Evolutionary conservation across 495 filamentous ascomycete genomes (phyloP), one percentile per base, ranked within the genome.

Genomic region (Annulohypoxylon stygium): DNA sequence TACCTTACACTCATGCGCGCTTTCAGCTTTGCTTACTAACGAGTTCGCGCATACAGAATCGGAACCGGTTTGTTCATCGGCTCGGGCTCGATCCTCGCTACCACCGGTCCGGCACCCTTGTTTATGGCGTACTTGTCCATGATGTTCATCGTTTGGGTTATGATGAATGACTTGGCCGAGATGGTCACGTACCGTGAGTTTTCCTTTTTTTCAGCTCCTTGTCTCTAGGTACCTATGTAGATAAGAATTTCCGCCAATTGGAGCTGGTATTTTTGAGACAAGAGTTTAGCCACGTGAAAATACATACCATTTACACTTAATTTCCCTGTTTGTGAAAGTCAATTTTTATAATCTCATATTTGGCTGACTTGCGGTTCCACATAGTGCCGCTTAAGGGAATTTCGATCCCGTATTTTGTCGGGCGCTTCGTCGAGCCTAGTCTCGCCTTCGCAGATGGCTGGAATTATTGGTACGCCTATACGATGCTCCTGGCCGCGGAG

Each of bases 401-500:
- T 43, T 86, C 85, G 3, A 78, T 89, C 14, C 85, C 85, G 0
- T 84, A 93, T 64, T 94, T 93, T 70, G 91, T 92, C 20, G 83
- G 89, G 63, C 90, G 92, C 54, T 90, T 91, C 64, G 89, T 94
- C 65, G 91, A 94, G 69, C 86, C 88, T 10, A 91, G 90, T 74
- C 81, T 95, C 73, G 92, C 92, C 14, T 95, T 95, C 74, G 90
- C 93, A 43, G 90, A 91, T 75, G 93, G 93, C 14, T 94, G 91
- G 92, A 94, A 93, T 69, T 91, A 85, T 71, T 86, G 83, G 83
- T 85, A 87, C 53, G 81, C 83, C 0, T 85, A 84, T 61, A 73
- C 83, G n/a, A 82, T 87, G 43, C 78, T 86, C 6, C 73, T 86
- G 25, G 84, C 83, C 0, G 86, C 86, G 39, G 86, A 88, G 67